Evolutionary conservation across 1,284 basidiomycete genomes (phyloP).

Genomic region (Ustilago crameri): DNA sequence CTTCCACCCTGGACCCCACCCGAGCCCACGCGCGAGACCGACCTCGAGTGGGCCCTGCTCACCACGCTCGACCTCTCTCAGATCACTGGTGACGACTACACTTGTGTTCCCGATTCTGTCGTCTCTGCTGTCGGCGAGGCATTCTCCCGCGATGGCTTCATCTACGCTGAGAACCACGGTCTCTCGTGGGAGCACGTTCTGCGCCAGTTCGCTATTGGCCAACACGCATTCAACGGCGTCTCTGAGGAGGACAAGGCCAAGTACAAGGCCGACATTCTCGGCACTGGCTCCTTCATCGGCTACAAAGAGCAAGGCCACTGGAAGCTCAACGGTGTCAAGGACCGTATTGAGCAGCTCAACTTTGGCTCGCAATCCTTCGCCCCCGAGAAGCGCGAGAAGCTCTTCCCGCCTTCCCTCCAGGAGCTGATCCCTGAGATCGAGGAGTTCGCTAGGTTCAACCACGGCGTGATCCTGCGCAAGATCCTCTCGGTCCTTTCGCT

Average conservation of each 20-base stretch:
- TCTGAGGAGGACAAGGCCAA: constrained; percentile 57
- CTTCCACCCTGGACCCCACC: constrained; percentile 62
- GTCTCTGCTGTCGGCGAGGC: constrained; percentile 60
- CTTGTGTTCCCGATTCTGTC: constrained; percentile 52
- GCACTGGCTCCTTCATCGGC: constrained; percentile 64
- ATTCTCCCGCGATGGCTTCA: constrained; percentile 62
- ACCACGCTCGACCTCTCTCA: constrained; percentile 61
- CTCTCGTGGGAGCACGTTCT: constrained; percentile 59
- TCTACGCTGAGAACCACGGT: constrained; percentile 67
- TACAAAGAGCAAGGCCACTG: constrained; percentile 71
- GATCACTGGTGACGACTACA: constrained; percentile 59
- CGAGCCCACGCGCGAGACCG: constrained; percentile 46
- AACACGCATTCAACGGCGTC: constrained; percentile 62
- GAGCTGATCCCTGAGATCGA: constrained; percentile 67
- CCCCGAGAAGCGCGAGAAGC: constrained; percentile 27
- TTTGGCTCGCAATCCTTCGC: constrained; percentile 67
- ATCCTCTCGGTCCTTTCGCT: constrained; percentile 69
- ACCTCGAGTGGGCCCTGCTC: constrained; percentile 66
- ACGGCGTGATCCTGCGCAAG: constrained; percentile 68
- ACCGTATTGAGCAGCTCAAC: constrained; percentile 70
- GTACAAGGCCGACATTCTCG: constrained; percentile 62
- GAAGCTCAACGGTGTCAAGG: constrained; percentile 67
- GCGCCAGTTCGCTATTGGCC: constrained; percentile 66
- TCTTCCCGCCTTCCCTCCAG: constrained; percentile 59
- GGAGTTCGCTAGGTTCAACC: constrained; percentile 68